A percentile compares a stretch with the other conserved stretches of the same genome.
Evolutionary conservation across 2,329 filamentous ascomycete genomes (phyloP).

Genomic region (Chrysosporium keratinophilum): DNA sequence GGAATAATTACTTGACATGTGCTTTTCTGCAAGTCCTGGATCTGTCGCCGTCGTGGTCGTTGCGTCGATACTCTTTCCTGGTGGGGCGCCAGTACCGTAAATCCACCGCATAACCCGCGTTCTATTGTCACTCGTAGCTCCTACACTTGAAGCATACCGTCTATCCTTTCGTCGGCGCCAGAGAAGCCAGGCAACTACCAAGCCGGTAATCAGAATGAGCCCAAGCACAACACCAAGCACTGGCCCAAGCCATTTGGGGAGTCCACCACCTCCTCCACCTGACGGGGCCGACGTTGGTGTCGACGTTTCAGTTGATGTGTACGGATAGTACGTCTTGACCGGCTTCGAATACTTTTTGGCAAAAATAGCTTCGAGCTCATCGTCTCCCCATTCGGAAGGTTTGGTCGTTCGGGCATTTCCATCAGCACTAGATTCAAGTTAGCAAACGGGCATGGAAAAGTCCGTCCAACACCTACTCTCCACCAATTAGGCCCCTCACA

Average conservation of each 20-base stretch:
- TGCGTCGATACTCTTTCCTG: constrained; percentile 21
- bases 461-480: constrained; percentile 22
- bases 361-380: constrained; percentile 46
- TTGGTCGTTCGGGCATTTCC: constrained; percentile 25
- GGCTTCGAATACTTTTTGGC: constrained; percentile 44
- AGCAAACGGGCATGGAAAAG: constrained; percentile 9
- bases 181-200: constrained; percentile 46
- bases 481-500: constrained; percentile 27
- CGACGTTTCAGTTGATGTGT: constrained; percentile 24
- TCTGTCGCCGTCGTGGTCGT: constrained; percentile 20
- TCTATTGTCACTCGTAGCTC: constrained; percentile 39
- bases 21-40: constrained; percentile 15
- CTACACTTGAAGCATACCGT: constrained; percentile 32
- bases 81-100: constrained; percentile 26
- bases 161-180: constrained; percentile 35
- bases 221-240: constrained; percentile 54
- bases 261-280: constrained; percentile 26
- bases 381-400: constrained; percentile 38
- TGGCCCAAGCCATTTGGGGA: constrained; percentile 50
- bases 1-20: constrained; percentile 12
- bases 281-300: constrained; percentile 16
- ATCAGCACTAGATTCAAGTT: constrained; percentile 18
- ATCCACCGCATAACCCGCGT: constrained; percentile 46
- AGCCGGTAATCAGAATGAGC: constrained; percentile 44
- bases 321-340: constrained; percentile 53